Conservation (phyloP, 805 yeast species). For the Ogataea haglerorum region DNA sequence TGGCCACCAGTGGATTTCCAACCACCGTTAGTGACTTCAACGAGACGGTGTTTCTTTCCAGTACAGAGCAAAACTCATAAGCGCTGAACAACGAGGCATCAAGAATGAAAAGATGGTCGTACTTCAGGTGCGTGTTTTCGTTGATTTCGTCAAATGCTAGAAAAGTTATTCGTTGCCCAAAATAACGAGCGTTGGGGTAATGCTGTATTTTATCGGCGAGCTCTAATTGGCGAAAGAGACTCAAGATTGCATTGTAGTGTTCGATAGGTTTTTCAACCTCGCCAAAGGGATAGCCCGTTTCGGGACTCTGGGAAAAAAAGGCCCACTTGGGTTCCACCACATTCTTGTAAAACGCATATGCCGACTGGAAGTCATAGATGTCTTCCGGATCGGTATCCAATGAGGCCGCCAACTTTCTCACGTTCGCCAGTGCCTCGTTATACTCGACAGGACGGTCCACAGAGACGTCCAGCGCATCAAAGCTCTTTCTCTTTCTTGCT, state of each 20-base stretch:
- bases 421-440: constrained; percentile 7
- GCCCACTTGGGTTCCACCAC: constrained; percentile 24
- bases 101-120: constrained; percentile 30
- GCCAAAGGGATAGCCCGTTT: neutral
- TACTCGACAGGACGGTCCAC: neutral
- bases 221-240: constrained; percentile 2
- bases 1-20: neutral
- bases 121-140: constrained; percentile 11
- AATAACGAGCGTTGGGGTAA: neutral
- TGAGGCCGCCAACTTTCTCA: constrained; percentile 33
- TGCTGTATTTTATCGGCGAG: constrained; percentile 7
- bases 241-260: neutral
- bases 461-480: neutral
- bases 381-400: constrained; percentile 34
- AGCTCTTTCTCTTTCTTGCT: constrained; percentile 20
- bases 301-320: neutral
- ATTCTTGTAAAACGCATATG: constrained; percentile 30
- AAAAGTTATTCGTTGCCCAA: constrained; percentile 4
- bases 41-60: neutral
- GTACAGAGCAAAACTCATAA: neutral
- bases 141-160: constrained; percentile 1
- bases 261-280: constrained; percentile 8
- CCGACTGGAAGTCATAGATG: constrained; percentile 38
- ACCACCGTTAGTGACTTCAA: neutral
- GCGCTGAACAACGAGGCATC: constrained; percentile 26